These are phyloP conservation scores for Venturia pyrina DNA, from an alignment of 2,329 filamentous ascomycete genomes.

Conservation along the genomic window DNA sequence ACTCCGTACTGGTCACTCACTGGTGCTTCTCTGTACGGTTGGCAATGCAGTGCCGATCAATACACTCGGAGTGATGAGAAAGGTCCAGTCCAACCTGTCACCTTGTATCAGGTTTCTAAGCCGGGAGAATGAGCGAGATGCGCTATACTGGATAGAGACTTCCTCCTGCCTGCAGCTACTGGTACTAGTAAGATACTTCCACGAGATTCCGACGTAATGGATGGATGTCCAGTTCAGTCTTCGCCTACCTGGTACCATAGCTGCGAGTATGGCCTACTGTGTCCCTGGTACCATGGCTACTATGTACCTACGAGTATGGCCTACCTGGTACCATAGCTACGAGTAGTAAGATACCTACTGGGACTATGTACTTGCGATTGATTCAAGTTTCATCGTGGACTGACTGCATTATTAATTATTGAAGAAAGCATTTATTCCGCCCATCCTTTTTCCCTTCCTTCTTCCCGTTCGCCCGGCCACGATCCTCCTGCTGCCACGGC, in stretches of 20 bases:
- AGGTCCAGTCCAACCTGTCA: background rate
- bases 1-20: background rate
- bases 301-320: no score
- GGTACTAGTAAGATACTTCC: no score
- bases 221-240: no score
- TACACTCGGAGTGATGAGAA: background rate
- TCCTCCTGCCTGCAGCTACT: background rate
- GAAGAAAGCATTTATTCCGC: background rate
- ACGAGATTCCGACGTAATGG: no score
- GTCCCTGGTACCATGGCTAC: no score
- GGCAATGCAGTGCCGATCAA: background rate
- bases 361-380: no score
- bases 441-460: background rate
- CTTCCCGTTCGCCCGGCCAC: background rate
- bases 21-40: background rate
- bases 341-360: no score
- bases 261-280: no score
- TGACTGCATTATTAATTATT: background rate
- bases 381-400: background rate
- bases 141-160: background rate
- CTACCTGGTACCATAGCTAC: no score
- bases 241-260: no score
- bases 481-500: background rate
- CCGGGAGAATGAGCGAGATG: slow-evolving; percentile 5
- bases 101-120: no score